phyloP scores from a whole-genome alignment of 352 stramenopile species.

The Pythium apleroticum region DNA sequence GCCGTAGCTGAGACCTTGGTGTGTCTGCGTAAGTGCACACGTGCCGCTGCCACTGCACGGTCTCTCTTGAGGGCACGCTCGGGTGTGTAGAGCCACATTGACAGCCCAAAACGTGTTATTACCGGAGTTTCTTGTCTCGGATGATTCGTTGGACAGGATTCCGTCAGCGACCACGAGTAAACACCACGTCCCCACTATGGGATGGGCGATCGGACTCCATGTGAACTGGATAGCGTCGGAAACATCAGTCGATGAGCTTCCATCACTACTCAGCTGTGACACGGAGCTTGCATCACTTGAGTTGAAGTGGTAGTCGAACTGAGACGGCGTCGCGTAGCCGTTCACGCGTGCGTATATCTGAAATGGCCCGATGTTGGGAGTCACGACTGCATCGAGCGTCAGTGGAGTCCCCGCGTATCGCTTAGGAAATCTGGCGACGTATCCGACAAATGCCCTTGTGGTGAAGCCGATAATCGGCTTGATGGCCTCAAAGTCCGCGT shows the following conservation, averaged over 20 bases:
- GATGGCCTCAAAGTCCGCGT: conserved; percentile 25
- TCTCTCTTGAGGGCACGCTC: conserved; percentile 21
- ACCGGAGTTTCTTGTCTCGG: not conserved
- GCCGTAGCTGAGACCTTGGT: conserved; percentile 36
- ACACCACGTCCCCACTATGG: conserved; percentile 29
- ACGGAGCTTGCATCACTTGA: conserved; percentile 8
- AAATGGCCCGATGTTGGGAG: conserved; percentile 32
- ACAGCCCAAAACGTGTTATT: conserved; percentile 30
- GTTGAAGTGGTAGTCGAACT: conserved; percentile 36
- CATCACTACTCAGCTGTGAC: not conserved
- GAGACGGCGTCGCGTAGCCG: conserved; percentile 24
- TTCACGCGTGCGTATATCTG: conserved; percentile 33
- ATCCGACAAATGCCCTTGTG: conserved; percentile 14
- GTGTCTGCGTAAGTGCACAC: conserved; percentile 31
- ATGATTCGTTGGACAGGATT: not conserved
- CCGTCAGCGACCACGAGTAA: conserved; percentile 30
- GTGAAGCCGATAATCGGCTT: conserved; percentile 6
- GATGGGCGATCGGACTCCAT: conserved; percentile 28
- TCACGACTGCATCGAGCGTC: conserved; percentile 18
- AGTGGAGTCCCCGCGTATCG: conserved; percentile 33
- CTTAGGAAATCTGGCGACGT: conserved; percentile 24
- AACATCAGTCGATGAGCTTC: conserved; percentile 7
- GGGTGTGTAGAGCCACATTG: conserved; percentile 30
- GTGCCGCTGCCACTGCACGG: conserved; percentile 31
- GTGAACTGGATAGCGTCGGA: conserved; percentile 20